These are phyloP conservation scores for Alnus rubra DNA, from an alignment of 306 rosid genomes.

Conservation along the genomic window DNA sequence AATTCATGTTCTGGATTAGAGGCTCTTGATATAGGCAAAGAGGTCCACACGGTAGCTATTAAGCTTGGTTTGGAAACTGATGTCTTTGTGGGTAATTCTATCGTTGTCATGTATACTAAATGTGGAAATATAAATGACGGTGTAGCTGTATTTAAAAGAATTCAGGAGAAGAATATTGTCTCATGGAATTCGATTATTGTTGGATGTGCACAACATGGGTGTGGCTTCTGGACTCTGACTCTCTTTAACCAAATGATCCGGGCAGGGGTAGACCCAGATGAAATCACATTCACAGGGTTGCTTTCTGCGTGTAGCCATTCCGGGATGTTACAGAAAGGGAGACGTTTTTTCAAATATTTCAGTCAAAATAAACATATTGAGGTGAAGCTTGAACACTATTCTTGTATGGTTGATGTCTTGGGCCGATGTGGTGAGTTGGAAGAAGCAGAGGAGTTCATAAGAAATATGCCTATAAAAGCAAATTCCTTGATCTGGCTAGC, in stretches of 20 bases:
- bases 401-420: slow-evolving; percentile 77
- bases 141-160: slow-evolving; percentile 50
- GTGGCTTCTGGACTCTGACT: slow-evolving; percentile 55
- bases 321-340: slow-evolving; percentile 75
- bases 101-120: slow-evolving; percentile 74
- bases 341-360: slow-evolving; percentile 55
- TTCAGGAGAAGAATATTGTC: slow-evolving; percentile 55
- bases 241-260: slow-evolving; percentile 66
- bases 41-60: slow-evolving; percentile 43
- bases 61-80: slow-evolving; percentile 62
- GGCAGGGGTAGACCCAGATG: slow-evolving; percentile 55
- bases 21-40: slow-evolving; percentile 69
- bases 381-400: slow-evolving; percentile 68
- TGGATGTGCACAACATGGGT: slow-evolving; percentile 84
- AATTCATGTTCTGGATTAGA: slow-evolving; percentile 81
- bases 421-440: slow-evolving; percentile 73
- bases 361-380: slow-evolving; percentile 32
- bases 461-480: slow-evolving; percentile 57
- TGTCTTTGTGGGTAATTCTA: slow-evolving; percentile 70
- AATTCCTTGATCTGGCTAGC: slow-evolving; percentile 68
- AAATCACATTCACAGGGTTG: slow-evolving; percentile 74
- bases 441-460: slow-evolving; percentile 68
- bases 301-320: slow-evolving; percentile 84
- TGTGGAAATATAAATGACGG: slow-evolving; percentile 69
- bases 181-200: slow-evolving; percentile 77